phyloP scores from a whole-genome alignment of 371 early-diverging fungal species.

The Mortierella sp. region DNA sequence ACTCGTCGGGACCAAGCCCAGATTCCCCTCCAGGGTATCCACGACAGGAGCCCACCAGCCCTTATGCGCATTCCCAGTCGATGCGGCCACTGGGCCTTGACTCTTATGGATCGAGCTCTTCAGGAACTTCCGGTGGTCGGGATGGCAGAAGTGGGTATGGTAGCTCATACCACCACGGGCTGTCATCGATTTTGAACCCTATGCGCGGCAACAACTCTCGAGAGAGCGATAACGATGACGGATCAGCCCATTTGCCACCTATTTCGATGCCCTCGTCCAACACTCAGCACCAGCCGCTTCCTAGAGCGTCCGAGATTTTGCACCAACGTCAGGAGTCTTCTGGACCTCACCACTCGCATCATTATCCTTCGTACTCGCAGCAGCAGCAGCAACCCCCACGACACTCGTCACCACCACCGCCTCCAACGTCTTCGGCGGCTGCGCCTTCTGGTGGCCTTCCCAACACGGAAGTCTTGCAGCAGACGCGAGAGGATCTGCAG shows the following conservation, averaged over 20 bases:
- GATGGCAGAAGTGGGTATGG: slow-evolving; percentile 16
- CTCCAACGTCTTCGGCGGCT: background rate
- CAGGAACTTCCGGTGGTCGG: slow-evolving; percentile 24
- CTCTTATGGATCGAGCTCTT: slow-evolving; percentile 1
- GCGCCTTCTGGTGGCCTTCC: slow-evolving; percentile 6
- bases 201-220: slow-evolving; percentile 6
- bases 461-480: slow-evolving; percentile 65
- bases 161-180: slow-evolving; percentile 17
- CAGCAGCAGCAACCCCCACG: background rate
- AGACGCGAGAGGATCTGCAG: slow-evolving; percentile 74
- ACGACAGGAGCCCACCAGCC: slow-evolving; percentile 20
- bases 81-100: slow-evolving; percentile 21
- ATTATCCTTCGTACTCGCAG: background rate
- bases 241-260: slow-evolving; percentile 37
- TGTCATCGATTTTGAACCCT: slow-evolving; percentile 36
- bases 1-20: slow-evolving; percentile 26
- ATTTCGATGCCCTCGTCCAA: slow-evolving; percentile 46
- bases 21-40: slow-evolving; percentile 40
- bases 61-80: slow-evolving; percentile 34
- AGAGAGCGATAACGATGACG: slow-evolving; percentile 1
- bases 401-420: slow-evolving; percentile 18
- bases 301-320: slow-evolving; percentile 48
- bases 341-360: slow-evolving; percentile 20
- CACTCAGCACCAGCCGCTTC: slow-evolving; percentile 28
- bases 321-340: slow-evolving; percentile 11